A percentile compares a stretch with the other conserved stretches of the same genome.
Evolutionary conservation across 345 rosid genomes (phyloP).

Genomic region (Sisymbrium altissimum): DNA sequence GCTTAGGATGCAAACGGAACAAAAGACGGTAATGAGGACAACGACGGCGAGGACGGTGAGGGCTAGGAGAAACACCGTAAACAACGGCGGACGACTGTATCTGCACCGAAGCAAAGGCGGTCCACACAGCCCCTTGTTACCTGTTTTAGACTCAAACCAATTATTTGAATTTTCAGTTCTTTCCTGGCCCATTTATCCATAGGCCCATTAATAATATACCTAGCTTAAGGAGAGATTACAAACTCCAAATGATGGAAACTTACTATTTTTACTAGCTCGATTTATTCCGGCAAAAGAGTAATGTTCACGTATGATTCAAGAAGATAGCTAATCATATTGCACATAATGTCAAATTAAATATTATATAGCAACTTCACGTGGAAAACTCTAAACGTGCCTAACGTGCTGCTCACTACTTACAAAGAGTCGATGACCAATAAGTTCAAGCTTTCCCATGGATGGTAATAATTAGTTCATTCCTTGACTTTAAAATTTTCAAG

Average conservation of each 20-base stretch:
- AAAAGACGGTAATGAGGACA: constrained; percentile 16
- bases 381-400: background rate
- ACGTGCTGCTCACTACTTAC: constrained; percentile 23
- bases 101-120: constrained; percentile 61
- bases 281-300: background rate
- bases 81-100: constrained; percentile 21
- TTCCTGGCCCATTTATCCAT: background rate
- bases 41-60: constrained; percentile 34
- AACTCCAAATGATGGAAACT: background rate
- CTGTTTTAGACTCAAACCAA: constrained; percentile 36
- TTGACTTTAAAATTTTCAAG: background rate
- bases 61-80: constrained; percentile 34
- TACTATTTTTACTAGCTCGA: background rate
- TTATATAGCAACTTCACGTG: background rate
- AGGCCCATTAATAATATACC: constrained; percentile 2
- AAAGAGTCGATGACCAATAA: background rate
- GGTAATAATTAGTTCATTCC: background rate
- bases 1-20: constrained; percentile 28
- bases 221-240: no score
- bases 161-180: background rate
- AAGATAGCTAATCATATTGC: background rate
- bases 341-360: background rate
- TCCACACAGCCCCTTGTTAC: constrained; percentile 68
- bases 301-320: background rate
- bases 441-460: background rate